Percentiles rank a stretch among this genome's conserved stretches.
phyloP scores from a whole-genome alignment of 495 filamentous ascomycete species.

The Acidomyces sp. region DNA sequence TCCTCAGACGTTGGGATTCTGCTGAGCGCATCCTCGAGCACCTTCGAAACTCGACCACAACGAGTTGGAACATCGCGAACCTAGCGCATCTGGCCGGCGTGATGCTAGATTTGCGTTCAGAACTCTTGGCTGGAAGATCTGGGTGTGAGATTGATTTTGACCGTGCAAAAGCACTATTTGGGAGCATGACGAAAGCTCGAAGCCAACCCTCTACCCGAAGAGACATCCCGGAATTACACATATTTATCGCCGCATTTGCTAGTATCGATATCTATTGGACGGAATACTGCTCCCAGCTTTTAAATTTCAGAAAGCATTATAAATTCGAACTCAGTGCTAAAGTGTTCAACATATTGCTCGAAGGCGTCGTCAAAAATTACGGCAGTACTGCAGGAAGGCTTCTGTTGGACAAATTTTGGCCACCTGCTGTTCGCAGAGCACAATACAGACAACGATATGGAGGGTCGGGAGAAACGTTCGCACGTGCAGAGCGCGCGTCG shows the following conservation, averaged over 20 bases:
- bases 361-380: conserved; percentile 35
- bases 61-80: conserved; percentile 12
- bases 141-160: not conserved
- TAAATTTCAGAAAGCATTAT: not conserved
- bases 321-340: conserved; percentile 1
- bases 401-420: conserved; percentile 36
- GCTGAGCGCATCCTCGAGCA: conserved; percentile 34
- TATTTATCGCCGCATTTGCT: conserved; percentile 2
- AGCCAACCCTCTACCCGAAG: too few species aligned
- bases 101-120: conserved; percentile 5
- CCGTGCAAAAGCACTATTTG: not conserved
- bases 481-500: not conserved
- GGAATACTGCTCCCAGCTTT: conserved; percentile 5
- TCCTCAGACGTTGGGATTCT: conserved; percentile 35
- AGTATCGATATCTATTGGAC: conserved; percentile 6
- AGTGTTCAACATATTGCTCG: conserved; percentile 38
- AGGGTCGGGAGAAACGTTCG: not conserved
- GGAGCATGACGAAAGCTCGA: too few species aligned
- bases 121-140: not conserved
- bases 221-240: too few species aligned
- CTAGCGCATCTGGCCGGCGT: conserved; percentile 21
- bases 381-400: conserved; percentile 33
- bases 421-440: conserved; percentile 6
- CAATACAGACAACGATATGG: conserved; percentile 3
- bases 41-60: conserved; percentile 25